Evolutionary conservation across 768 basidiomycete species (phyloP), one percentile per base, ranked within the genome.

Genomic region (Calocybe indica): DNA sequence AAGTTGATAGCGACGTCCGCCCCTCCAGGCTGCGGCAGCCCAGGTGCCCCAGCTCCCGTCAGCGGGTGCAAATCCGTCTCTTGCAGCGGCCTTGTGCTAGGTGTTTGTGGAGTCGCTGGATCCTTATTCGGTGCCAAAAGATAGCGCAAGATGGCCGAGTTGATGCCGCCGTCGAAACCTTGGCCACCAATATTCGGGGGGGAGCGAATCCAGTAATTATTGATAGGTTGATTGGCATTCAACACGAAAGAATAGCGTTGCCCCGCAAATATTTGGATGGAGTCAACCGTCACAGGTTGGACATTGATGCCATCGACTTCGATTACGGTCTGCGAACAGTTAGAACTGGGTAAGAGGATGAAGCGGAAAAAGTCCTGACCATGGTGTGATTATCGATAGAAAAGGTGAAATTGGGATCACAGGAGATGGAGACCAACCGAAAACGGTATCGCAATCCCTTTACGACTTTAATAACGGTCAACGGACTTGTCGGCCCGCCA

Each of bases 191-290:
- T 1, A 36, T 66, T 68, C 6, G 70, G 68, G 7, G 64, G 53
- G 0, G 67, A 65, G 6, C 69, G 62, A 39, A 72, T 63, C 72
- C 73, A 78, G 52, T 78, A 77, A 58, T 76, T 75, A 38, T 40
- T 55, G 29, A 68, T 42, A 1, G 56, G 54, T 37, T 69, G 62
- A 49, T 69, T 62, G 5, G 75, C 65, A 14, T 63, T 56, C 6
- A 74, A 52, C 14, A 75, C 57, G 50, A 76, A 65, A 1, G 71
- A 75, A 43, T 74, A 73, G 13, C 74, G 68, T 51, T 75, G 75
- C 6, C 70, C 73, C 36, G 66, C 61, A 43, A 66, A 66, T 29
- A 74, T 64, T 36, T 64, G 60, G 6, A 78, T 57, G 1, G 62
- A 63, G 45, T 72, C 67, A 1, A 71, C 73, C 1, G 55, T 54